These are phyloP conservation scores for Globisporangium splendens DNA, from an alignment of 352 stramenopile species.

Conservation along the genomic window DNA sequence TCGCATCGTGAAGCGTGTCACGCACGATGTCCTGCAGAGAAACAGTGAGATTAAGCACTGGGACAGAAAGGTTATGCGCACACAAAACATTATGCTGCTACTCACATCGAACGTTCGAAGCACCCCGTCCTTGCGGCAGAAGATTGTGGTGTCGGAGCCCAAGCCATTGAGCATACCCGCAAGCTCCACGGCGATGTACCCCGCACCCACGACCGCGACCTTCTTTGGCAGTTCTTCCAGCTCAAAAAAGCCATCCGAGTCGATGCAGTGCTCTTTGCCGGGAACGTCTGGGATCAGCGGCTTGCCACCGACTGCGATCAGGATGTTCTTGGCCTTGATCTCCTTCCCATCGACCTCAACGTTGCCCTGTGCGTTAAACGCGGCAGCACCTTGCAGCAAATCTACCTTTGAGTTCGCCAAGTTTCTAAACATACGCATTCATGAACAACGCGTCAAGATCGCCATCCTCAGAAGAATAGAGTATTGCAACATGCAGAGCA, in stretches of 20 bases:
- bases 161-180: conserved; percentile 93
- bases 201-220: conserved; percentile 92
- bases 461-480: too few relatives aligned
- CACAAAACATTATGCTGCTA: conserved; percentile 72
- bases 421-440: conserved; percentile 33
- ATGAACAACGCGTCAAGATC: too few relatives aligned
- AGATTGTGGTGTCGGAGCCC: conserved; percentile 88
- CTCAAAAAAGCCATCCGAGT: conserved; percentile 97
- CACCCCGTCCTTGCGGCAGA: conserved; percentile 85
- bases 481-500: too few relatives aligned
- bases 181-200: conserved; percentile 98
- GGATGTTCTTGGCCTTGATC: conserved; percentile 89
- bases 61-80: conserved; percentile 31
- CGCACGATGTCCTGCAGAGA: too few relatives aligned
- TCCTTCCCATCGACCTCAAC: conserved; percentile 72
- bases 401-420: conserved; percentile 90
- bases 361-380: conserved; percentile 77
- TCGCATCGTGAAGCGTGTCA: too few relatives aligned
- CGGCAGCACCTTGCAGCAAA: conserved; percentile 84
- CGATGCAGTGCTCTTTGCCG: conserved; percentile 92
- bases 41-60: conserved; percentile 39
- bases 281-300: conserved; percentile 82
- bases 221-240: conserved; percentile 89
- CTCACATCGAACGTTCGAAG: conserved; percentile 89
- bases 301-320: conserved; percentile 93